Base-by-base conservation (phyloP, 805 yeast species). In the Metschnikowia lachancei region DNA sequence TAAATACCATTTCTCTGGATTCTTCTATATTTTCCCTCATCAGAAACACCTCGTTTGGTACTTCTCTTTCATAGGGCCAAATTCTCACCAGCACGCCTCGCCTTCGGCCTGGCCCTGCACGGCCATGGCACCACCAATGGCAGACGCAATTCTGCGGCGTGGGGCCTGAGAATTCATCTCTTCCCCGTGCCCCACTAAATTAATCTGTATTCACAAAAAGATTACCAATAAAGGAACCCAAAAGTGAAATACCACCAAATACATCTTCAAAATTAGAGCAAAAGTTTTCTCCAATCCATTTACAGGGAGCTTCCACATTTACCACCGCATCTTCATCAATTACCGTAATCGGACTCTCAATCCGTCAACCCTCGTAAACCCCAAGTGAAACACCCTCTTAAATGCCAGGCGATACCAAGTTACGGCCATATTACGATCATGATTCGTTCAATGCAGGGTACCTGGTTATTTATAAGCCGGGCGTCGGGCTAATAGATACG, bases 351-450 rank as follows among this genome's bases (percentile, higher is more conserved):
- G 24, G 24, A 20, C 24, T 5, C n/a, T n/a, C n/a, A n/a, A n/a
- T n/a, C n/a, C n/a, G n/a, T n/a, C n/a, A n/a, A n/a, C n/a, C n/a
- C 24, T 5, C 24, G 8, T 29, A 5, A 29, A n/a, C 5, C 4
- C 10, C 17, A 30, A 30, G 32, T 5, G 14, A 30, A 30, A 14
- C 17, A 30, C 33, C 10, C 17, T 4, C 29, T 8, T 26, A 14
- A 30, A 55, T 55, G 59, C 50, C 56, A 8, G 54, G 57, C 20
- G 59, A 53, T 14, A 50, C 48, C 43, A 53, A 63, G 20, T 64
- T 75, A 44, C 75, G 94, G 64, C 92, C 92, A 2, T 85, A 85
- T 63, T 80, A 82, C 59, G 81, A 83, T 62, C 76, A 84, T n/a
- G 83, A 75, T 20, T 68, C 82, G 1, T 85, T 85, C 62, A 74